Conservation (phyloP, 805 yeast species). For the Maudiozyma bulderi region DNA sequence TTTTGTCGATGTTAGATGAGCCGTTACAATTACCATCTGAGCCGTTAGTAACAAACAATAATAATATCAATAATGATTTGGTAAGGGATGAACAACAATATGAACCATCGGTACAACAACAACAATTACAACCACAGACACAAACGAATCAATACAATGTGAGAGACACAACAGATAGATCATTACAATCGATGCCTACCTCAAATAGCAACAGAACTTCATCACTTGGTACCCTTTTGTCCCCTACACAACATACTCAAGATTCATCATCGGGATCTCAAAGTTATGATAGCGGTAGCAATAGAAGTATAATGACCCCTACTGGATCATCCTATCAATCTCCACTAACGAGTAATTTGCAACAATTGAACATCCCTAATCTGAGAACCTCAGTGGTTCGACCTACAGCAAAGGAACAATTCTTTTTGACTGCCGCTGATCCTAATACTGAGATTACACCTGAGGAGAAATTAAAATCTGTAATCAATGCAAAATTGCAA, state of each 20-base stretch:
- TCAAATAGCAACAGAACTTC: too few species aligned
- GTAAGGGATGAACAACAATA: not conserved
- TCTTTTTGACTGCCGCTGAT: constrained; percentile 92
- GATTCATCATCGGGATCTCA: too few species aligned
- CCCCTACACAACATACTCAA: too few species aligned
- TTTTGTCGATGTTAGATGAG: constrained; percentile 82
- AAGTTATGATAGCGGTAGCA: too few species aligned
- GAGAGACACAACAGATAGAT: too few species aligned
- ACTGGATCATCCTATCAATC: not conserved
- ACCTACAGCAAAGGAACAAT: constrained; percentile 78
- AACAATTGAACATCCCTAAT: not conserved
- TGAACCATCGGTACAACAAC: not conserved
- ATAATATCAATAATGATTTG: constrained; percentile 52
- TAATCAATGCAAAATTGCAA: constrained; percentile 85
- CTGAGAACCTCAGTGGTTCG: not conserved
- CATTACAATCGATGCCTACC: too few species aligned
- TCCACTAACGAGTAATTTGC: not conserved
- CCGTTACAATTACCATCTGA: constrained; percentile 34
- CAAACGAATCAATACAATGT: too few species aligned
- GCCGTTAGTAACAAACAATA: not conserved
- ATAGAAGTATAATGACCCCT: not conserved
- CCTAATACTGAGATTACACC: constrained; percentile 92
- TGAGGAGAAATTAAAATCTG: constrained; percentile 85
- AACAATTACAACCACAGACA: not conserved
- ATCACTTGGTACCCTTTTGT: too few species aligned